A percentile compares a stretch with the other conserved stretches of the same genome.
Evolutionary conservation across 1,284 basidiomycete genomes (phyloP).

Genomic region (Pterulicium gracile): DNA sequence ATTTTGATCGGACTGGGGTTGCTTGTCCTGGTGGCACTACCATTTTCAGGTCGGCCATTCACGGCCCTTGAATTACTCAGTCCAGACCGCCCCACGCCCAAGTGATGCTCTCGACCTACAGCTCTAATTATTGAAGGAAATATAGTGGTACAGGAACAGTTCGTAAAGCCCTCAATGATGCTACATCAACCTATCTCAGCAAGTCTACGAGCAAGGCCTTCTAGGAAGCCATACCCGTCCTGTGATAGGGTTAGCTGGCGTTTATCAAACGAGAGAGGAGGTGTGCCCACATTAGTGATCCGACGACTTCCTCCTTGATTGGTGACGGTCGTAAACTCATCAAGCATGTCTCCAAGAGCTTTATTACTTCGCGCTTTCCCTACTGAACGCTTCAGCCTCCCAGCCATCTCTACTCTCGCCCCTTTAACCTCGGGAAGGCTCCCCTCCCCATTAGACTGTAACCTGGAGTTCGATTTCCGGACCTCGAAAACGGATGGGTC

Average conservation of each 20-base stretch:
- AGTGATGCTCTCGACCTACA: too few relatives aligned
- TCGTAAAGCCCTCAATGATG: too few relatives aligned
- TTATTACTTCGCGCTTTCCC: constrained; percentile 35
- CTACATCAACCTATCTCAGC: constrained; percentile 11
- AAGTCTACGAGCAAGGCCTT: constrained; percentile 33
- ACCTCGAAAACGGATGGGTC: constrained; percentile 45
- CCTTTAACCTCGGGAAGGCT: constrained; percentile 19
- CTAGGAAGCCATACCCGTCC: constrained; percentile 63
- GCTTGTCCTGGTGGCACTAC: too few relatives aligned
- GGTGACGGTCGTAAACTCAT: constrained; percentile 56
- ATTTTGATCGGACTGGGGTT: too few relatives aligned
- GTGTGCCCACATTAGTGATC: constrained; percentile 43
- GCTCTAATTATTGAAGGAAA: too few relatives aligned
- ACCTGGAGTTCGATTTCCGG: constrained; percentile 20
- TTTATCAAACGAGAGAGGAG: background rate
- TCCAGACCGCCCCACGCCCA: too few relatives aligned
- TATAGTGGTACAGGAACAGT: too few relatives aligned
- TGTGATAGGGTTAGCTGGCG: constrained; percentile 13
- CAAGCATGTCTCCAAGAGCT: constrained; percentile 48
- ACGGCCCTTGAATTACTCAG: too few relatives aligned
- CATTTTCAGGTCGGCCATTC: too few relatives aligned
- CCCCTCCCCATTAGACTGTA: constrained; percentile 16
- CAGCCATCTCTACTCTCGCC: constrained; percentile 42
- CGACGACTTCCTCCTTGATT: constrained; percentile 54
- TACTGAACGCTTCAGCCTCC: constrained; percentile 43